Evolutionary conservation across 257 asterid genomes (phyloP), one percentile per base, ranked within the genome.

Genomic region (Scutellaria barbata): DNA sequence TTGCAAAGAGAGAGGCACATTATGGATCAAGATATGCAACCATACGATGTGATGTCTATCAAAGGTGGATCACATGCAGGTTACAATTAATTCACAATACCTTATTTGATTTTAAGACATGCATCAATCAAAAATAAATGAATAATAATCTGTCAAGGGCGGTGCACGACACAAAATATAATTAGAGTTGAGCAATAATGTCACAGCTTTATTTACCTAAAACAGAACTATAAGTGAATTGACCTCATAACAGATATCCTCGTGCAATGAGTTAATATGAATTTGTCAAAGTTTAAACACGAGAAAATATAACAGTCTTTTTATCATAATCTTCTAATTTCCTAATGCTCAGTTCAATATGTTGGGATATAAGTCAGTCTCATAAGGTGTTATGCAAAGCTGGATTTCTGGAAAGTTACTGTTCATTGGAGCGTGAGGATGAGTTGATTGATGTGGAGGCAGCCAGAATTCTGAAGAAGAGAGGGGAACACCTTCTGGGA

Each of bases 391-490:
- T 58, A 74, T 79, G 75, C 81, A 75, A 50, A 66, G 81, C 79
- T 84, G 89, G 71, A 76, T 60, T 69, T 82, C 95, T 63, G 77
- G 87, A 20, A 76, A 81, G 83, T 77, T 79, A 50, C 74, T 17
- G 79, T 70, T 76, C 3, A 79, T 51, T 41, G 76, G 83, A 25
- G 42, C 41, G 13, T 74, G 86, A 14, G 75, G 81, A 66, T 70
- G 68, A 8, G 74, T 54, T 0, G 83, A 72, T 6, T 76, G 87
- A n/a, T 76, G 89, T 60, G 74, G 85, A 12, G 81, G 52, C 63
- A 71, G 85, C 96, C 90, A 87, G 81, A 81, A 74, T 9, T 86
- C 87, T 0, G 91, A 73, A 16, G 93, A 81, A 64, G 90, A 66
- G 77, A 77, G 82, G 7, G 86, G 90, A 51, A 81, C 63, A 7